phyloP scores from a whole-genome alignment of 1,139 yeast genomes.

The Hanseniaspora sp. region DNA sequence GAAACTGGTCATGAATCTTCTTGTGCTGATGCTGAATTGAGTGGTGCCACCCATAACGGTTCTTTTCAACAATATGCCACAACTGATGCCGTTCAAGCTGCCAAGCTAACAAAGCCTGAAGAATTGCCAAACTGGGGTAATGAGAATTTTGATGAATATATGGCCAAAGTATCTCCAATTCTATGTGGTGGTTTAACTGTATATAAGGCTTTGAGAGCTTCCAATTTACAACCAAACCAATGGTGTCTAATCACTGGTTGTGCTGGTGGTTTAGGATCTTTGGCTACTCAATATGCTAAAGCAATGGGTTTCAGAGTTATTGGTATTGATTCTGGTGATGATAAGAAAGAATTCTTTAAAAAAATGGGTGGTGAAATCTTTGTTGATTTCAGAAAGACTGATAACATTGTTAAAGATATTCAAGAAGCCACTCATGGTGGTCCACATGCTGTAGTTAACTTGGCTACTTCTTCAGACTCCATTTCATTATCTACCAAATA shows the following conservation, averaged over 20 bases:
- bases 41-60: constrained; percentile 73
- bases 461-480: constrained; percentile 49
- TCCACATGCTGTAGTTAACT: constrained; percentile 53
- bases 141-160: constrained; percentile 36
- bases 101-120: constrained; percentile 40
- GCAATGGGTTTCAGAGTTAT: constrained; percentile 56
- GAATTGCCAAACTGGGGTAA: constrained; percentile 10
- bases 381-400: constrained; percentile 43
- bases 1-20: constrained; percentile 53
- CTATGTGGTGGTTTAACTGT: constrained; percentile 62
- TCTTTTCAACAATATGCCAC: constrained; percentile 73
- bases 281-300: constrained; percentile 52
- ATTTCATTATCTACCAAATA: constrained; percentile 46
- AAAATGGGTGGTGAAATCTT: constrained; percentile 47
- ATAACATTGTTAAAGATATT: constrained; percentile 35
- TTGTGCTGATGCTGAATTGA: constrained; percentile 56
- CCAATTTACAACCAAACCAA: constrained; percentile 44
- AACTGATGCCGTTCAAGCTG: constrained; percentile 69
- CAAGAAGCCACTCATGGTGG: constrained; percentile 42
- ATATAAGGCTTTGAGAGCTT: constrained; percentile 56
- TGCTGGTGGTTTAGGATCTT: constrained; percentile 57
- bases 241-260: constrained; percentile 60
- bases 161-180: constrained; percentile 50
- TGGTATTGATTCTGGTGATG: constrained; percentile 54
- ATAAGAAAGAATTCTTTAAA: constrained; percentile 42